Evolutionary conservation across 2,329 filamentous ascomycete species (phyloP).

Genomic region (Boeremia lycopersici): DNA sequence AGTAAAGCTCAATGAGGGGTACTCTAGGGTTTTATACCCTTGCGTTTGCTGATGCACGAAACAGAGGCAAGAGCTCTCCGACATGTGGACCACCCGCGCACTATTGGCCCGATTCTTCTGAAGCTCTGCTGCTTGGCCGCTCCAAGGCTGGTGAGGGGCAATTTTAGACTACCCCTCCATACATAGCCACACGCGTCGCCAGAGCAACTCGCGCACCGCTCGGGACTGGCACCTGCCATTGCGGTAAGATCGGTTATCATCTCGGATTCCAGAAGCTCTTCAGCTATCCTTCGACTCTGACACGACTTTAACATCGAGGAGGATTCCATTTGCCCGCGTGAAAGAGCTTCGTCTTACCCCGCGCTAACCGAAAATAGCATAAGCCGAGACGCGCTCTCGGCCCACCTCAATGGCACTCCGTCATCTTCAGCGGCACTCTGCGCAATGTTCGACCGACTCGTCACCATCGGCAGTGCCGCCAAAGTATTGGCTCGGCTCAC

Average conservation of each 20-base stretch:
- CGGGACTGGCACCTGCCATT: background rate
- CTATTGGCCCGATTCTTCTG: conserved; percentile 17
- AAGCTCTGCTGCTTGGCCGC: conserved; percentile 12
- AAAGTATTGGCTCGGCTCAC: background rate
- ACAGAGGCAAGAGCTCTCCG: conserved; percentile 16
- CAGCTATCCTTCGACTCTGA: background rate
- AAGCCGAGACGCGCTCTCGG: background rate
- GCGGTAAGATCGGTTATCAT: too few relatives aligned
- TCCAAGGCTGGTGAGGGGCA: conserved; percentile 16
- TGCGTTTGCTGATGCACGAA: conserved; percentile 19
- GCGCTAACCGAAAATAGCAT: background rate
- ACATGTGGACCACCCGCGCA: conserved; percentile 14
- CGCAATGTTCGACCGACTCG: background rate
- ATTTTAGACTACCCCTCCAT: conserved; percentile 6
- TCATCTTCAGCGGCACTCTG: background rate
- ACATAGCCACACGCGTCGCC: conserved; percentile 1
- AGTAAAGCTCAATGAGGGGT: conserved; percentile 13
- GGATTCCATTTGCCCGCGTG: background rate
- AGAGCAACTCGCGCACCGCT: conserved; percentile 1
- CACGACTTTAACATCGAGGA: background rate
- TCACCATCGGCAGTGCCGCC: background rate
- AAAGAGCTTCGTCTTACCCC: background rate
- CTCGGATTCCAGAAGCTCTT: background rate
- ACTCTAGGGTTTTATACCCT: conserved; percentile 16
- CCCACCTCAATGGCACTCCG: background rate